phyloP scores from a whole-genome alignment of 805 yeast genomes.

The Saturnispora kantuleensis region DNA sequence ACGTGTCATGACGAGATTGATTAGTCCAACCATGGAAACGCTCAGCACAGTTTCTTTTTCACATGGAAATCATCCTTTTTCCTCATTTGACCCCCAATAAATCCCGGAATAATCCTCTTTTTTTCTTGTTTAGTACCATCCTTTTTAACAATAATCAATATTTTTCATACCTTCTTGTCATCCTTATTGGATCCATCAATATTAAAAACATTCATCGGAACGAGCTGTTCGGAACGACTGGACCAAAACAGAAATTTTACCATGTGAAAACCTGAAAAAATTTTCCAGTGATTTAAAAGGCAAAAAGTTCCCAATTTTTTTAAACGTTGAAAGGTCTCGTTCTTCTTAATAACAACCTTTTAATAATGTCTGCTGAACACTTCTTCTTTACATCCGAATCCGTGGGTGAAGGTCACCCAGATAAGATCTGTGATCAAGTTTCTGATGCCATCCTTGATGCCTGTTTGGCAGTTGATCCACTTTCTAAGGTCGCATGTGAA shows the following conservation, averaged over 20 bases:
- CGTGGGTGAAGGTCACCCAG: constrained; percentile 93
- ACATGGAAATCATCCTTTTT: neutral
- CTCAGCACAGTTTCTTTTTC: neutral
- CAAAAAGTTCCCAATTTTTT: neutral
- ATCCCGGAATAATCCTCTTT: neutral
- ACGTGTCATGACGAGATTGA: neutral
- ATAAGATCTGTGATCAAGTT: constrained; percentile 97
- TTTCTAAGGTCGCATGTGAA: constrained; percentile 98
- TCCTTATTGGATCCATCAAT: too few relatives aligned
- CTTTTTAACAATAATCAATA: too few relatives aligned
- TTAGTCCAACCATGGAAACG: too few relatives aligned
- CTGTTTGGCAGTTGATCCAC: constrained; percentile 89
- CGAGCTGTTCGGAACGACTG: too few relatives aligned
- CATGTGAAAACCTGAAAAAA: too few relatives aligned
- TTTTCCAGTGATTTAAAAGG: neutral
- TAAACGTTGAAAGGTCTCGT: neutral
- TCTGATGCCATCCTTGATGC: constrained; percentile 98
- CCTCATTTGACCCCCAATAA: neutral
- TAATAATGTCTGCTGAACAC: constrained; percentile 16
- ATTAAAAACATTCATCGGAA: too few relatives aligned
- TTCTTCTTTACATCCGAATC: constrained; percentile 54
- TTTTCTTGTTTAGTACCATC: neutral
- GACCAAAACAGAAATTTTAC: too few relatives aligned
- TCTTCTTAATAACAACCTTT: neutral
- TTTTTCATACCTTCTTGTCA: too few relatives aligned